Evolutionary conservation across 345 rosid genomes (phyloP).

Genomic region (Moringa oleifera): DNA sequence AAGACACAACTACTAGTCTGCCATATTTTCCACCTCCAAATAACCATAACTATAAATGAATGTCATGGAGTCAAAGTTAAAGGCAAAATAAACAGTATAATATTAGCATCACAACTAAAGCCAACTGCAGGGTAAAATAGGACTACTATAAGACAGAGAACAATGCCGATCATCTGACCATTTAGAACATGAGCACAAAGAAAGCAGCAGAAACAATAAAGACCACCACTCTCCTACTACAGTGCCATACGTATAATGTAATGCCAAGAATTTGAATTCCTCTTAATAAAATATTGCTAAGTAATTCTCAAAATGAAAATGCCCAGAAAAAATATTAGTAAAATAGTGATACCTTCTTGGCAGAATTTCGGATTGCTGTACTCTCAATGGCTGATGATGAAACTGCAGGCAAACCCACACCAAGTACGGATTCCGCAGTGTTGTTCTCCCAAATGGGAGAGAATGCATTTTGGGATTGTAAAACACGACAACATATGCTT

Average conservation of each 20-base stretch:
- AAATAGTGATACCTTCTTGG: constrained; percentile 10
- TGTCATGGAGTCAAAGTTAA: neutral
- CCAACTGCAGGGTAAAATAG: neutral
- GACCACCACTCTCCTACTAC: neutral
- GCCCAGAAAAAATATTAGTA: neutral
- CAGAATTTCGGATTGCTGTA: constrained; percentile 18
- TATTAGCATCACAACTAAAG: no score
- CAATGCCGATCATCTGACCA: neutral
- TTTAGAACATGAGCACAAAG: neutral
- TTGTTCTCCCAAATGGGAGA: constrained; percentile 4
- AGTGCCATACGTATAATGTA: neutral
- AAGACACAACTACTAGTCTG: no score
- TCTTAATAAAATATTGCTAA: constrained; percentile 2
- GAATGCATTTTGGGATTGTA: neutral
- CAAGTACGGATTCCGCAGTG: constrained; percentile 13
- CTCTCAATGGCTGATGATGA: constrained; percentile 18
- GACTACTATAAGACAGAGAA: neutral
- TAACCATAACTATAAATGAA: neutral
- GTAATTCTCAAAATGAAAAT: neutral
- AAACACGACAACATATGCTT: constrained; percentile 5
- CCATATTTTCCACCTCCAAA: neutral
- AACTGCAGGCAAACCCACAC: constrained; percentile 9
- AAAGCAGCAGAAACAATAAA: neutral
- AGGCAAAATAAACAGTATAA: neutral
- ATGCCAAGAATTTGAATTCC: neutral